Percentiles rank a stretch among this genome's conserved stretches.
Evolutionary conservation across 192 early-diverging fungal species (phyloP).

Genomic region (Hyaloraphidium curvatum): DNA sequence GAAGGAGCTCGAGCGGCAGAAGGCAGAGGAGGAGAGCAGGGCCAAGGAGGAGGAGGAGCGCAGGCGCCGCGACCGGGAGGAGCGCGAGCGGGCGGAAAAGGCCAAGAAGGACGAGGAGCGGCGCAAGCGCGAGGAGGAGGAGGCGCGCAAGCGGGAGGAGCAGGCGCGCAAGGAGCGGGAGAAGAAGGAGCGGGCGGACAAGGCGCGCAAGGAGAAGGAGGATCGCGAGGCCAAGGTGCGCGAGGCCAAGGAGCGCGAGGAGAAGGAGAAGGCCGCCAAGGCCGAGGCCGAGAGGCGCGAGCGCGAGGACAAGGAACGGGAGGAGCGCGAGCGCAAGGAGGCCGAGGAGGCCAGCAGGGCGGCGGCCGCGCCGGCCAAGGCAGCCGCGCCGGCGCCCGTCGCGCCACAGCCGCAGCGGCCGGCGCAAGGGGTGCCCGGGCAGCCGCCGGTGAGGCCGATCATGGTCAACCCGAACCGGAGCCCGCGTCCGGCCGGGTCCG

Average conservation of each 20-base stretch:
- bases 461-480: too few species aligned
- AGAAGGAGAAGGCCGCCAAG: constrained; percentile 17
- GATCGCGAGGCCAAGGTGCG: neutral
- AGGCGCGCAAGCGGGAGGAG: constrained; percentile 6
- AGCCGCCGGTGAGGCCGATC: neutral
- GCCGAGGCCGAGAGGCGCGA: constrained; percentile 22
- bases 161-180: constrained; percentile 1
- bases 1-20: constrained; percentile 26
- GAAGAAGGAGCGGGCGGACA: constrained; percentile 3
- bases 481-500: too few species aligned
- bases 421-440: neutral
- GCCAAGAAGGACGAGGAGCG: constrained; percentile 50
- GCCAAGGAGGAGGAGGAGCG: constrained; percentile 22
- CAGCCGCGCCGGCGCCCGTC: too few species aligned
- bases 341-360: too few species aligned
- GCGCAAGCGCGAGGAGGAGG: constrained; percentile 5
- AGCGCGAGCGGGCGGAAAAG: constrained; percentile 34
- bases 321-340: constrained; percentile 20
- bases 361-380: too few species aligned
- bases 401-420: neutral
- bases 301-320: constrained; percentile 26
- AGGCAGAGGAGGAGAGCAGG: constrained; percentile 45
- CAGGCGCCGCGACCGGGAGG: constrained; percentile 23
- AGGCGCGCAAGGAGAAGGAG: neutral
- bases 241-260: constrained; percentile 6